Evolutionary conservation across 495 filamentous ascomycete genomes (phyloP), one percentile per base, ranked within the genome.

Genomic region (Umbilicaria muhlenbergii): DNA sequence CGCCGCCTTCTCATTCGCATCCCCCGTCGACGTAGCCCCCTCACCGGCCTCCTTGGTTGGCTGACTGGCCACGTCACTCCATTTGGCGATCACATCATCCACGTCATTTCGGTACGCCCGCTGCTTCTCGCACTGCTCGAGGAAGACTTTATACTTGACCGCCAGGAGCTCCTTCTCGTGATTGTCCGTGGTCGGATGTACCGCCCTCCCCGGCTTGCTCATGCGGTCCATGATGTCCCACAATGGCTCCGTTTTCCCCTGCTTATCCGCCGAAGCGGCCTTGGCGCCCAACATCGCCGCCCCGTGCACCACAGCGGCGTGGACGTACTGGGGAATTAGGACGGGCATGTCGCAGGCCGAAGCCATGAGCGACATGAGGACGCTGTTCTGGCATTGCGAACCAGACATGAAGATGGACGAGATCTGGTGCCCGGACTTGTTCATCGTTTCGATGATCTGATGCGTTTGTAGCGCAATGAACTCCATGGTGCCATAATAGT

Each of bases 161-260:
- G 74, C 62, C 42, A 98, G 61, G 45, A 98, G 62, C 53, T 76
- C 80, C 70, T 81, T 86, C 68, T 89, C 79, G 24, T 71, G 75
- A 38, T 51, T 51, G 55, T 92, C 74, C 16, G 64, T 72, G 0
- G 72, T 75, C 13, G 89, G 83, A 60, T 74, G 64, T 3, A 94
- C 77, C 44, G 83, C 74, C 56, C 75, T 82, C n/a, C 91, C 89
- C 18, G 85, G 80, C 65, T 94, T 94, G 62, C 78, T 88, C 82
- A 94, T 94, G 32, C 87, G 77, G 60, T 91, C 83, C 91, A 98
- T 98, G 54, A 98, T 94, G 43, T 76, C 71, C 91, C 89, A 98
- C 45, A 98, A 64, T 35, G 77, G 73, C 64, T 94, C 88, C 1
- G 80, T 87, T 46, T 77, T 76, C 11, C 89, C 89, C 13, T 87